These are phyloP conservation scores for Dorcoceras hygrometricum DNA, from an alignment of 257 asterid genomes.

Conservation along the genomic window DNA sequence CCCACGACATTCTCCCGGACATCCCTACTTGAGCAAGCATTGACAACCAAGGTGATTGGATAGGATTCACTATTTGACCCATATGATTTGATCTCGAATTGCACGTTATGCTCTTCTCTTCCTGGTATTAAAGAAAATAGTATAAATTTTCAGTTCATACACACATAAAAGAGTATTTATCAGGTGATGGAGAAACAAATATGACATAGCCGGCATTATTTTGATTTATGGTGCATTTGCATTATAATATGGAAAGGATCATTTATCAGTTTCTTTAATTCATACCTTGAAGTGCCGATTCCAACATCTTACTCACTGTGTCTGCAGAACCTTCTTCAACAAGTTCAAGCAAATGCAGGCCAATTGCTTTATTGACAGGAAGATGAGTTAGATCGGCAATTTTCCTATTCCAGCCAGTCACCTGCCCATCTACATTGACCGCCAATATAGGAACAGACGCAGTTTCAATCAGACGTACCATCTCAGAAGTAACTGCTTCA, in stretches of 20 bases:
- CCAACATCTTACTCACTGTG: conserved; percentile 68
- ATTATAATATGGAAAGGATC: not conserved
- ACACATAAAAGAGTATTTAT: conserved; percentile 4
- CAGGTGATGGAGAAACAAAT: not conserved
- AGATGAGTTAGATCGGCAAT: conserved; percentile 81
- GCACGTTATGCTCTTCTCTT: conserved; percentile 74
- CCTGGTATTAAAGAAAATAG: conserved; percentile 41
- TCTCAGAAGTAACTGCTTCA: conserved; percentile 84
- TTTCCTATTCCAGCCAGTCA: conserved; percentile 92
- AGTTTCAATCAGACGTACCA: conserved; percentile 90
- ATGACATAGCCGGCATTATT: not conserved
- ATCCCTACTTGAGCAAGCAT: conserved; percentile 94
- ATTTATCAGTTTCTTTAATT: not conserved
- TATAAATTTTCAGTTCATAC: not conserved
- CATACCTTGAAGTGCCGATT: conserved; percentile 71
- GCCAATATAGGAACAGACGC: conserved; percentile 92
- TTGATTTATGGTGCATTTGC: not conserved
- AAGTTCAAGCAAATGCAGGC: conserved; percentile 64
- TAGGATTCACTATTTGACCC: conserved; percentile 52
- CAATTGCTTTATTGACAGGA: conserved; percentile 73
- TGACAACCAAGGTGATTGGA: conserved; percentile 75
- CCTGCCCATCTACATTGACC: conserved; percentile 74
- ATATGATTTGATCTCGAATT: conserved; percentile 78
- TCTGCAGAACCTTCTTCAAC: conserved; percentile 81
- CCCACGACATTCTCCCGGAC: conserved; percentile 77